Percentiles rank a stretch among this genome's conserved stretches.
Evolutionary conservation across 2,329 filamentous ascomycete species (phyloP).

Genomic region (Alternaria postmessia): DNA sequence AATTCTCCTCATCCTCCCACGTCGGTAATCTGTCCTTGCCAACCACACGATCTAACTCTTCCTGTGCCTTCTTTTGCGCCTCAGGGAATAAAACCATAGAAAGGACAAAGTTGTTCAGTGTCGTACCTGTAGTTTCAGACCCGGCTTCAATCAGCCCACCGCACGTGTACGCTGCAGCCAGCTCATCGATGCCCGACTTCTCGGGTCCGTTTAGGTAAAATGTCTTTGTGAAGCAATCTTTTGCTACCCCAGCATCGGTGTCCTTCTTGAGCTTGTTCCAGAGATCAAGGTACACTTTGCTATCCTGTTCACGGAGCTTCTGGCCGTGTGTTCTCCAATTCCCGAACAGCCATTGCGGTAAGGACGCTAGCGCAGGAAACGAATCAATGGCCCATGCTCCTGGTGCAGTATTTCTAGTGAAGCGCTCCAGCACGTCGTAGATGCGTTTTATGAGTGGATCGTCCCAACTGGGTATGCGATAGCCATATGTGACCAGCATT

Average conservation of each 20-base stretch:
- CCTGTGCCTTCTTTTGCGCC: conserved; percentile 35
- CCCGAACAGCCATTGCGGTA: conserved; percentile 43
- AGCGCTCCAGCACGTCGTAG: conserved; percentile 42
- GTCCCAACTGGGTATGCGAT: conserved; percentile 45
- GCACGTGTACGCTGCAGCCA: conserved; percentile 45
- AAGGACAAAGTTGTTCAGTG: conserved; percentile 43
- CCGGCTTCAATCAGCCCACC: conserved; percentile 48
- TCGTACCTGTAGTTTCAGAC: conserved; percentile 42
- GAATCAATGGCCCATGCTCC: conserved; percentile 40
- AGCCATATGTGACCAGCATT: conserved; percentile 47
- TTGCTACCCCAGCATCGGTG: conserved; percentile 39
- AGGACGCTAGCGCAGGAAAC: conserved; percentile 40
- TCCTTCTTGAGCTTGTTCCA: conserved; percentile 44
- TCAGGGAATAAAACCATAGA: conserved; percentile 41
- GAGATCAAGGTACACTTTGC: conserved; percentile 42
- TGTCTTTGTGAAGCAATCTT: conserved; percentile 46
- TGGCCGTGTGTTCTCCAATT: conserved; percentile 41
- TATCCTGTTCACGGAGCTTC: conserved; percentile 41
- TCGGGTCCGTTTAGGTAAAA: conserved; percentile 45
- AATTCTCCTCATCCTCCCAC: conserved; percentile 40
- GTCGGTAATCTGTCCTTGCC: conserved; percentile 40
- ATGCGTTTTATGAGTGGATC: conserved; percentile 45
- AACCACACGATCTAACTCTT: conserved; percentile 42
- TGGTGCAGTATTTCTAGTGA: conserved; percentile 42
- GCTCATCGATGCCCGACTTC: conserved; percentile 46